Base-by-base conservation (phyloP, 495 filamentous ascomycete species). In the Xylaria telfairii region DNA sequence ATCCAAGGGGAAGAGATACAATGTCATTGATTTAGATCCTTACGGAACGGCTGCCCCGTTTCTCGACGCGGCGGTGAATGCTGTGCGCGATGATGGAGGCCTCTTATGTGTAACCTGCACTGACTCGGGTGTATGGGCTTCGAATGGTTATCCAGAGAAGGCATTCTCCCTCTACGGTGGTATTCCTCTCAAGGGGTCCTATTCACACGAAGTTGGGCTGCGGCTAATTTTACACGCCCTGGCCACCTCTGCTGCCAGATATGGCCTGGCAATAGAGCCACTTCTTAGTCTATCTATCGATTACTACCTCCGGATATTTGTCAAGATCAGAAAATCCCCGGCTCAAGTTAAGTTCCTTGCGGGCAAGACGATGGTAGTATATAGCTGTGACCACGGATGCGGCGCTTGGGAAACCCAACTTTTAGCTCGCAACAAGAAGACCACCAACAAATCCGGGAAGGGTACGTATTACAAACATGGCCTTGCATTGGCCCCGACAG, bases 61-160 rank as follows among this genome's bases (percentile, higher is more conserved):
- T 81, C 80, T 98, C 17, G 96, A 99, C 76, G 90, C 92, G 4
- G 93, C 96, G 4, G 85, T 98, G 1, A 93, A 96, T 75, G 89
- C 90, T 0, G 83, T 98, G 13, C 89, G 88, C 42, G 92, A 97
- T 69, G 87, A 90, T 67, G 94, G 93, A 5, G 96, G 96, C 21
- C 84, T 99, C 17, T 87, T 99, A 8, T 98, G 95, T 79, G 90
- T 98, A 24, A 99, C 96, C 8, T 98, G 96, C 80, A 99, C 96
- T 0, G 96, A 99, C 82, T 92, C 95, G 7, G 93, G 90, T 15
- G 92, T 98, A 17, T 98, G 93, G 87, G 96, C 96, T 0, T 98
- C 96, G 0, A 90, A 90, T 51, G 93, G 95, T 32, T 98, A 97
- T 76, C 89, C 91, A 0, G 96, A 99, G 77, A 99, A 99, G 81